These are phyloP conservation scores for Fusarium sp. DNA, from an alignment of 2,329 filamentous ascomycete genomes.

Conservation along the genomic window DNA sequence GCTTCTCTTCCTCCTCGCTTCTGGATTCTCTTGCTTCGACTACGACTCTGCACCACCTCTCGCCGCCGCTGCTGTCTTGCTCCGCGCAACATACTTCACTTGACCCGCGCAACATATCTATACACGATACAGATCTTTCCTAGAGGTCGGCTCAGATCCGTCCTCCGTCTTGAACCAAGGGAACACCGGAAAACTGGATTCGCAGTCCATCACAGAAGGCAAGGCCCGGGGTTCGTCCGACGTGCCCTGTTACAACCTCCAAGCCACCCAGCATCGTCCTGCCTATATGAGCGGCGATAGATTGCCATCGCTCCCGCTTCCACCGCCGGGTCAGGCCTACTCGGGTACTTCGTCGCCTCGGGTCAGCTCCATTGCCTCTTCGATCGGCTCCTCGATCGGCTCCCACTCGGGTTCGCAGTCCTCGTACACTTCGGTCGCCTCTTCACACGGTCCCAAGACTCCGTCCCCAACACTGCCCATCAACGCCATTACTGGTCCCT, in stretches of 20 bases:
- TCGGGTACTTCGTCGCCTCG: constrained; percentile 77
- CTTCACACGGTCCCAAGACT: constrained; percentile 74
- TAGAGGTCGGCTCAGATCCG: not conserved
- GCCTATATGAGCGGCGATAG: constrained; percentile 73
- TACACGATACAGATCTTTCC: not conserved
- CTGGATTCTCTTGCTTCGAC: constrained; percentile 1
- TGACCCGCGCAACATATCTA: constrained; percentile 26
- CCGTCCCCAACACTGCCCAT: constrained; percentile 73
- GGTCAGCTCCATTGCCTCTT: constrained; percentile 74
- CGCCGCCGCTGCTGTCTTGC: not conserved
- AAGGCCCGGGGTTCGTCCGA: constrained; percentile 80
- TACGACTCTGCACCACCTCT: constrained; percentile 10
- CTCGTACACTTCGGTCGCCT: constrained; percentile 62
- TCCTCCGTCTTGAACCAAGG: constrained; percentile 11
- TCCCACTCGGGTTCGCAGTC: constrained; percentile 60
- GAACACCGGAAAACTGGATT: constrained; percentile 90
- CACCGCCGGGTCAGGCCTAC: constrained; percentile 72
- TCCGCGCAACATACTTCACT: constrained; percentile 35
- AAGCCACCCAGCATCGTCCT: constrained; percentile 60
- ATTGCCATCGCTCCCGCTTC: constrained; percentile 73
- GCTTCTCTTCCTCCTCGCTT: not conserved
- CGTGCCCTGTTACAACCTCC: constrained; percentile 72
- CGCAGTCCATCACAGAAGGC: constrained; percentile 84
- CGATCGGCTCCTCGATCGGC: constrained; percentile 51
- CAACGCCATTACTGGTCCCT: constrained; percentile 49